Base-by-base conservation (phyloP, 2,329 filamentous ascomycete species). In the Stemphylium beticola region DNA sequence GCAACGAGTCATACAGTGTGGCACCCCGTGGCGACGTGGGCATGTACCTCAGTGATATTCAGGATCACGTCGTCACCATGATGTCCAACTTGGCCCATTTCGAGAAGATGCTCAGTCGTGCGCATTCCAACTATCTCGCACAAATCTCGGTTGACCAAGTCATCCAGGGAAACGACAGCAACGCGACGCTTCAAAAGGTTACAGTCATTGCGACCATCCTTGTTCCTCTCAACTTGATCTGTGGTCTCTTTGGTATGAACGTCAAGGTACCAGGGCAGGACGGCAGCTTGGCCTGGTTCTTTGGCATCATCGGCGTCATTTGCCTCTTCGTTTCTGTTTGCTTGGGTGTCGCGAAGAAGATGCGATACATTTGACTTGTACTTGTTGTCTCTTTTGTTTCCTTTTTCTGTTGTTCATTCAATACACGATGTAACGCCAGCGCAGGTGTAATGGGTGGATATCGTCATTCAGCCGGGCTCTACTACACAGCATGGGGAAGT, bases 61-160 rank as follows among this genome's bases (percentile, higher is more conserved):
- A 99, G 77, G 95, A 99, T 78, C 95, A 99, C 83, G 93, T 99
- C 48, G 92, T 99, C 55, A 99, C 95, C 40, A 98, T 98, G 93
- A 96, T 96, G 85, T 95, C 91, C 65, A 99, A 96, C 76, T 78
- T 99, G 66, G 87, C 87, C 1, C 95, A 99, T 74, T 97, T 96
- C 66, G 95, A 99, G 76, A 98, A 98, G 82, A 97, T 99, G 84
- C 84, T 99, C 44, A 93, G 90, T 24, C 89, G 95, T 18, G 90
- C 91, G 2, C 95, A 99, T 79, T 91, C 90, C 80, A 99, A 98
- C 76, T 98, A 99, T 72, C 84, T 99, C 33, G 93, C 95, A 1
- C 95, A 97, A 72, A 86, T 98, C 58, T 93, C 90, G 34, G 93
- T 98, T 66, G 92, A 96, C 75, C 93, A 91, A 76, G 91, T 96